Base-by-base conservation (phyloP, 2,329 filamentous ascomycete genomes). In the Botrytis cinerea region DNA sequence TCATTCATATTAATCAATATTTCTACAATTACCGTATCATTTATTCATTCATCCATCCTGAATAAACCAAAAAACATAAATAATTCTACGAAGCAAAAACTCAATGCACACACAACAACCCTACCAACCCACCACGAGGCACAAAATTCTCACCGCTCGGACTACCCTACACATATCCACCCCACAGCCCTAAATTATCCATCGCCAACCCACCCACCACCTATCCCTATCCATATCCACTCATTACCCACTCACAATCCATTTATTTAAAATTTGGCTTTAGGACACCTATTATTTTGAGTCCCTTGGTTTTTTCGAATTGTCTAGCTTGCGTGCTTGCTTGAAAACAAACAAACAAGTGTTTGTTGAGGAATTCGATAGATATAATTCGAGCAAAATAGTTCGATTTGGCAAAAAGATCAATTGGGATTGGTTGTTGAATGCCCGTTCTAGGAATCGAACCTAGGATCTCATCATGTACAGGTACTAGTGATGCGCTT, bases 341-440 rank as follows among this genome's bases (percentile, higher is more conserved):
- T 59, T 1, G 5, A n/a, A 40, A 32, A 32, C 32, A 40, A 32
- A 32, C 32, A 40, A 61, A n/a, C 20, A 20, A 59, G 28, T 10
- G 16, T 22, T 22, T 10, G 7, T 59, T 16, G 22, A 40, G 2
- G 20, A n/a, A 12, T 5, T 38, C 8, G 2, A 7, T 25, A 10
- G 2, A 7, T 25, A 20, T 10, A 12, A 60, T 35, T 28, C 7
- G 8, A 32, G 9, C 0, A 38, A 61, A 61, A n/a, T 16, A 4
- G 22, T 22, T 0, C 22, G 2, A 18, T 1, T 25, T 32, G 3
- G 16, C 25, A 20, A 45, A 63, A 8, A 20, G 1, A 0, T 0
- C 1, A 18, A 1, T 0, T 2, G 2, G 4, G 0, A 0, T 3
- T 2, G 6, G 5, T 7, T 25, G 1, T 16, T 0, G 3, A 10